Base-by-base conservation (phyloP, 768 basidiomycete species). In the Candolleomyces aberdarensis region DNA sequence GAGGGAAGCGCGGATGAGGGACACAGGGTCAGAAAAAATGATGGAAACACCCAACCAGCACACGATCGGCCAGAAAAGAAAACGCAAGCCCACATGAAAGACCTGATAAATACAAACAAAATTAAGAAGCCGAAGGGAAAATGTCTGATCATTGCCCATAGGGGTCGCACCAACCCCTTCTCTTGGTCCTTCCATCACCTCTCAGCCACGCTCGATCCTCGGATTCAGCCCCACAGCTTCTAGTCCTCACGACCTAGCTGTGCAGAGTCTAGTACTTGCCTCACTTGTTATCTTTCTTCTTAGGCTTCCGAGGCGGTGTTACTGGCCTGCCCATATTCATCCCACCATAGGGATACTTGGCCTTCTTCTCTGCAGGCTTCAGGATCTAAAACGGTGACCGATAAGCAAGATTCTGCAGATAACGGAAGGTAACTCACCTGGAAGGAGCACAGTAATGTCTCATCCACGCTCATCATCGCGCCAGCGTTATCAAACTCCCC, bases 381-480 rank as follows among this genome's bases (percentile, higher is more conserved):
- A 99, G 81, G 65, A 99, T 99, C 95, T 97, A 69, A 10, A 39
- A 44, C 59, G 46, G 57, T 26, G 56, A 9, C 50, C 54, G 46
- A 50, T 48, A 53, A 60, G 51, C 47, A 40, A 13, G 44, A 44
- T 40, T 60, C 15, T 47, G 56, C 22, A 36, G 5, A 43, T 36
- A 52, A 56, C 60, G 11, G 43, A 46, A 15, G 44, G 56, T 43
- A 41, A 59, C 75, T 62, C 64, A 96, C 94, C 78, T 98, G 96
- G 93, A 98, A 98, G 8, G 96, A 98, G 78, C 96, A 98, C 65
- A 98, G 74, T 65, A 98, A 75, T 9, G 96, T 97, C 77, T 98
- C 96, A 69, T 98, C 96, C 47, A 99, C 96, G 69, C 92, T 95
- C 96, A 98, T 99, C 96, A 99, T 99, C 39, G 96, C 96, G 41